A percentile compares a stretch with the other conserved stretches of the same genome.
Evolutionary conservation across 495 filamentous ascomycete species (phyloP).

Genomic region (Penicillium pulvis): DNA sequence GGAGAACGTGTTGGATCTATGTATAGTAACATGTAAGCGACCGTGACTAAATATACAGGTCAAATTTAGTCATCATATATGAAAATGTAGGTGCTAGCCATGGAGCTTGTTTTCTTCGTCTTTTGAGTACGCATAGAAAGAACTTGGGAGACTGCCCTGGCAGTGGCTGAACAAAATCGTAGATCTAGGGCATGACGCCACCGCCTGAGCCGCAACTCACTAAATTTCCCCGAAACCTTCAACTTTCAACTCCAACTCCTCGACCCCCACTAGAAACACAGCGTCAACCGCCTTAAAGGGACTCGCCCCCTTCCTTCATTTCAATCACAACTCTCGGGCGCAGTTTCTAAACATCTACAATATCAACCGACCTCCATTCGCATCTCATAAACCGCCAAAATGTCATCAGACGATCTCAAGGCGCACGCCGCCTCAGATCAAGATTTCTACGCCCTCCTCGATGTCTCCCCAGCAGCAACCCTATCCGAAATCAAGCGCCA

Average conservation of each 20-base stretch:
- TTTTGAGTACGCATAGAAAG: too few species aligned
- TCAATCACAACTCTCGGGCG: not conserved
- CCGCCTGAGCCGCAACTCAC: slow-evolving; percentile 2
- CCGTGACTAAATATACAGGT: too few species aligned
- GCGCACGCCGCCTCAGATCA: slow-evolving; percentile 59
- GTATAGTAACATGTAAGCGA: too few species aligned
- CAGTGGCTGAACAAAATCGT: not conserved
- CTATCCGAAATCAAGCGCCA: slow-evolving; percentile 78
- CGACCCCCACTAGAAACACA: not conserved
- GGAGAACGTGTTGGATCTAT: too few species aligned
- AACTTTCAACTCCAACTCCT: not conserved
- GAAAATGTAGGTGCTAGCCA: too few species aligned
- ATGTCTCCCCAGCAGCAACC: slow-evolving; percentile 61
- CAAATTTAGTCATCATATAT: too few species aligned
- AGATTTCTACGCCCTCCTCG: slow-evolving; percentile 86
- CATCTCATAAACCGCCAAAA: slow-evolving; percentile 21
- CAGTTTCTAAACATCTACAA: not conserved
- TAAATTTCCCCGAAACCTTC: slow-evolving; percentile 7
- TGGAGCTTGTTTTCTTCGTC: too few species aligned
- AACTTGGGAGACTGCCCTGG: too few species aligned
- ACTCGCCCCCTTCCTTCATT: not conserved
- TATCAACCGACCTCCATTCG: not conserved
- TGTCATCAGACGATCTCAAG: slow-evolving; percentile 56
- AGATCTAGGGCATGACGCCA: slow-evolving; percentile 2
- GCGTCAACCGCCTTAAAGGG: not conserved